A percentile compares a stretch with the other conserved stretches of the same genome.
These are phyloP conservation scores for Passalora sequoiae DNA, from an alignment of 2,329 filamentous ascomycete species.

Conservation along the genomic window DNA sequence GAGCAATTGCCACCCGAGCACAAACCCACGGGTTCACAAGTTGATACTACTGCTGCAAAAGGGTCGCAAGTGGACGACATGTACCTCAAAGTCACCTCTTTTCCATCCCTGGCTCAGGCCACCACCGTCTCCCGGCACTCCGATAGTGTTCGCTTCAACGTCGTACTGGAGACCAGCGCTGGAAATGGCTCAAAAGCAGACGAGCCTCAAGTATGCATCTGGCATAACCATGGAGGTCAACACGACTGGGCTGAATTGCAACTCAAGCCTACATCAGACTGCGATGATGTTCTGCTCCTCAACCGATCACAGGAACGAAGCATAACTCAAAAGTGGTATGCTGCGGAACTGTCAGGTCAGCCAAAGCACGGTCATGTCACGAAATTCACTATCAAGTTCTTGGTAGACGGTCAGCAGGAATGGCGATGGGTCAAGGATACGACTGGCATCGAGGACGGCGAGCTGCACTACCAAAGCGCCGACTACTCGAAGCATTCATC, in stretches of 20 bases:
- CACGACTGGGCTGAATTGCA: slow-evolving; percentile 56
- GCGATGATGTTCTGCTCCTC: slow-evolving; percentile 26
- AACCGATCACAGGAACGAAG: slow-evolving; percentile 15
- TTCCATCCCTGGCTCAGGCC: slow-evolving; percentile 70
- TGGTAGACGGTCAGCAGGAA: slow-evolving; percentile 45
- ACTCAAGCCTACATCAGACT: slow-evolving; percentile 43
- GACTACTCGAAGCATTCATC: slow-evolving; percentile 29
- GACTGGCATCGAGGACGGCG: slow-evolving; percentile 59
- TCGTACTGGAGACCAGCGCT: slow-evolving; percentile 43
- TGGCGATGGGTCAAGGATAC: slow-evolving; percentile 71
- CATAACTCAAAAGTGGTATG: slow-evolving; percentile 50
- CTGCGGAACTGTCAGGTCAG: slow-evolving; percentile 41
- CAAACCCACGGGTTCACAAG: slow-evolving; percentile 20
- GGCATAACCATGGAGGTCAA: slow-evolving; percentile 59
- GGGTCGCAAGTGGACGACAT: slow-evolving; percentile 30
- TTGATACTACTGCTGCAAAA: slow-evolving; percentile 14
- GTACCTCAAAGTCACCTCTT: slow-evolving; percentile 54
- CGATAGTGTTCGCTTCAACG: slow-evolving; percentile 56
- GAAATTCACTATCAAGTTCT: slow-evolving; percentile 68
- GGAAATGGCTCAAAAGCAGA: slow-evolving; percentile 39
- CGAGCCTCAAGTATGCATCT: slow-evolving; percentile 69
- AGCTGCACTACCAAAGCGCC: slow-evolving; percentile 49
- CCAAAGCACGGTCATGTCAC: slow-evolving; percentile 46
- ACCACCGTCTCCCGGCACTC: slow-evolving; percentile 52
- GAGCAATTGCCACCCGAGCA: slow-evolving; percentile 32